Base-by-base conservation (phyloP, 805 yeast species). In the Candida argentea region DNA sequence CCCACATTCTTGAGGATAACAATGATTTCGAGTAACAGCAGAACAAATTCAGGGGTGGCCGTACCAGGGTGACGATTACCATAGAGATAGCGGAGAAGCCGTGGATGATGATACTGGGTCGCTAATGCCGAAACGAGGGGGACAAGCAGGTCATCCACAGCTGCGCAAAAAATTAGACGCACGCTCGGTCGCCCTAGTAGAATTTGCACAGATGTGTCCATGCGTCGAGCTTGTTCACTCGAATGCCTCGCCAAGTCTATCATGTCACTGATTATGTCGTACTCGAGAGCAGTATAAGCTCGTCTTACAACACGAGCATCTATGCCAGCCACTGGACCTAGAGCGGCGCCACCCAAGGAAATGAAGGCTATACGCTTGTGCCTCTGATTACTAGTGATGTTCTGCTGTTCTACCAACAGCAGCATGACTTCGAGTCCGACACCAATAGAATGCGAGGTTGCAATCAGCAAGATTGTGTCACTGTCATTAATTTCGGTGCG, bases 1-100 rank as follows among this genome's bases (percentile, higher is more conserved):
- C 68, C 68, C 26, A 60, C 35, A 35, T 61, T 61, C 23, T 43
- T 45, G 50, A 59, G 48, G 8, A 47, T 43, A 20, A 51, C 31
- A 6, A 53, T 39, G 9, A 55, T 40, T 12, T 48, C 42, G 19
- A 55, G 32, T n/a, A 61, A 43, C 4, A 36, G 32, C 3, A 37
- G 30, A 3, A 60, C 29, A 34, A 61, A 61, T 7, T 31, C 25
- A 0, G 65, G 62, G n/a, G n/a, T n/a, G 1, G 48, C 38, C 2
- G 37, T 38, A 19, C 33, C 30, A 4, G 27, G 17, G 7, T 38
- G 36, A 11, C 42, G 7, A 5, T 14, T 48, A 5, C 45, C 42
- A 26, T 34, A 46, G 5, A 56, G 24, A 22, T 49, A 37, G 22
- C 63, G 44, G 31, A 34, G 55, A 11, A 61, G 51, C 32, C 60